phyloP scores from a whole-genome alignment of 768 basidiomycete genomes.

The Naematelia encephala region DNA sequence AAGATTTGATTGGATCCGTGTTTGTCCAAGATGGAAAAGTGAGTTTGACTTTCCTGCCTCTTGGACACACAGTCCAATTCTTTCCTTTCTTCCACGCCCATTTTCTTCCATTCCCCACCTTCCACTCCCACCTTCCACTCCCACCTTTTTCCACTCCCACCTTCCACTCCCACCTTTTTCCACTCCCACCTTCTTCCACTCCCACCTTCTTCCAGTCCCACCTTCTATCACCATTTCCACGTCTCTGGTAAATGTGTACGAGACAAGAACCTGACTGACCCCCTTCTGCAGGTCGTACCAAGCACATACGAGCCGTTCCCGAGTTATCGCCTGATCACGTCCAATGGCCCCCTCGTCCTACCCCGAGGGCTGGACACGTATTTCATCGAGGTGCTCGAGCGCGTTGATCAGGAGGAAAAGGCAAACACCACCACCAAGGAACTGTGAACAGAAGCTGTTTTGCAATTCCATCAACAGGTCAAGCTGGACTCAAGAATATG shows the following conservation, averaged over 20 bases:
- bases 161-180: too few species aligned
- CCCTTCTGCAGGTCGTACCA: conserved; percentile 30
- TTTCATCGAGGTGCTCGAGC: conserved; percentile 32
- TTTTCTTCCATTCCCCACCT: not conserved
- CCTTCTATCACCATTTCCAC: not conserved
- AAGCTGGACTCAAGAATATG: not conserved
- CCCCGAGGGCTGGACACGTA: conserved; percentile 44
- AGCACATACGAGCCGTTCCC: conserved; percentile 48
- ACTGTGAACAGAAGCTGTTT: not conserved
- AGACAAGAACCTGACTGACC: not conserved
- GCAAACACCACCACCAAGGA: not conserved
- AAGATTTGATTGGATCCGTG: conserved; percentile 49
- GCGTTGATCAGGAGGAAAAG: conserved; percentile 30
- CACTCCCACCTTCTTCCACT: too few species aligned
- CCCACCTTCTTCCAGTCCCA: too few species aligned
- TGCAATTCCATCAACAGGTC: not conserved
- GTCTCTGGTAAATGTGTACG: not conserved
- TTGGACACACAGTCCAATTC: not conserved
- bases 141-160: too few species aligned
- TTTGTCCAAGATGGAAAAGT: conserved; percentile 48
- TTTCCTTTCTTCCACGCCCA: not conserved
- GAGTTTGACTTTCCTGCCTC: conserved; percentile 5
- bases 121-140: too few species aligned
- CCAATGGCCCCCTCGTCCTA: conserved; percentile 41
- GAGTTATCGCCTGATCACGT: conserved; percentile 44